A percentile compares a stretch with the other conserved stretches of the same genome.
phyloP scores from a whole-genome alignment of 2,329 filamentous ascomycete species.

The Trichoderma guizhouense region DNA sequence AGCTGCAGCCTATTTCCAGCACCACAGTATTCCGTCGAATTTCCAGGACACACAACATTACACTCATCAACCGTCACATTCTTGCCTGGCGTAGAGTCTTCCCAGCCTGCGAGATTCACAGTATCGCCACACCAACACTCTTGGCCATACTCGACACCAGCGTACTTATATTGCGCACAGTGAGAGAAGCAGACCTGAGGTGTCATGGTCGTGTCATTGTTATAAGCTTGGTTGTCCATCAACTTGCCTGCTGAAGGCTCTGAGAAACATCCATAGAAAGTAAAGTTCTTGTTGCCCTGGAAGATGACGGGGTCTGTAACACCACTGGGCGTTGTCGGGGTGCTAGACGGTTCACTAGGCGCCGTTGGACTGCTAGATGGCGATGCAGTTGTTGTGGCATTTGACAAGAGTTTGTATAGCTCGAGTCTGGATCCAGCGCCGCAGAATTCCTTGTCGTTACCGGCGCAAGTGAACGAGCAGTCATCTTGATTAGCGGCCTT shows the following conservation, averaged over 20 bases:
- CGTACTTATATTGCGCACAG: constrained; percentile 35
- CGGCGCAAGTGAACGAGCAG: constrained; percentile 34
- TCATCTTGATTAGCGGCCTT: constrained; percentile 31
- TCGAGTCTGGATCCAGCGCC: constrained; percentile 28
- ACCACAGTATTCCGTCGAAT: constrained; percentile 32
- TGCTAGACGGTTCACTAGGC: constrained; percentile 16
- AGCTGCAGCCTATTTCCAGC: constrained; percentile 31
- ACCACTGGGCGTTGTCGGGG: constrained; percentile 20
- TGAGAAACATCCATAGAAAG: constrained; percentile 35
- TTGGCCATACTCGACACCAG: constrained; percentile 37
- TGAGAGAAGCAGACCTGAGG: constrained; percentile 32
- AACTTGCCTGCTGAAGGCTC: constrained; percentile 35
- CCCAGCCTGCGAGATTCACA: constrained; percentile 29
- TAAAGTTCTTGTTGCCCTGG: constrained; percentile 36
- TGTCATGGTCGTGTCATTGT: constrained; percentile 32
- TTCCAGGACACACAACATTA: constrained; percentile 34
- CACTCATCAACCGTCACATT: constrained; percentile 33
- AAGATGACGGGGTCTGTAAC: constrained; percentile 30
- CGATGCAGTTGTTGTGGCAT: neutral
- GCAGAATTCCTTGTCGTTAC: constrained; percentile 34
- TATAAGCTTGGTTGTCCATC: constrained; percentile 30
- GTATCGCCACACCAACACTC: constrained; percentile 39
- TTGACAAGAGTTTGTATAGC: constrained; percentile 26
- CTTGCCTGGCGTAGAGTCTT: constrained; percentile 24
- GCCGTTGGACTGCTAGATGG: constrained; percentile 14